Conservation (phyloP, 2,329 filamentous ascomycete species). For the Penicillium sp. region DNA sequence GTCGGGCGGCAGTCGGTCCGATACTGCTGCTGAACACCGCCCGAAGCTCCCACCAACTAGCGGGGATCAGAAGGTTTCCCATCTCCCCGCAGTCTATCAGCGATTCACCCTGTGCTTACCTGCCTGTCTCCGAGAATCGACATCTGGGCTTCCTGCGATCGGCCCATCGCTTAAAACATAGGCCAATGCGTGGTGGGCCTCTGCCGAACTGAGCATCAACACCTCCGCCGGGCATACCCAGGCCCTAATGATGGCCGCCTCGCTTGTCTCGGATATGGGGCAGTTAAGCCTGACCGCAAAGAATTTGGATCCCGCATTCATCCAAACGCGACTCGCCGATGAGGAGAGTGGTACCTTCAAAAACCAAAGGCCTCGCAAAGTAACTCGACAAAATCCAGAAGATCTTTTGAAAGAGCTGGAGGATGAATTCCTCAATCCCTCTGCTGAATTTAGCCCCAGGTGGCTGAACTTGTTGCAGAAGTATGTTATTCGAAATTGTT, state of each 20-base stretch:
- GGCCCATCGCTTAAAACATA: background rate
- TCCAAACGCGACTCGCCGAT: conserved; percentile 32
- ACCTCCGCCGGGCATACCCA: background rate
- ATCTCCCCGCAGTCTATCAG: background rate
- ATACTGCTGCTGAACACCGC: conserved; percentile 27
- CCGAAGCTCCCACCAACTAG: conserved; percentile 7
- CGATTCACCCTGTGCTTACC: background rate
- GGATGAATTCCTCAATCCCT: conserved; percentile 72
- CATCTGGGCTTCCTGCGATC: no score
- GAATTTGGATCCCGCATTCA: conserved; percentile 21
- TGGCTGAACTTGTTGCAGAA: conserved; percentile 91
- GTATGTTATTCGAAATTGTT: conserved; percentile 37
- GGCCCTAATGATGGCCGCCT: conserved; percentile 24
- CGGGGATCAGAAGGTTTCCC: background rate
- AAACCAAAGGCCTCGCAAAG: conserved; percentile 44
- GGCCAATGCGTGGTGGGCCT: conserved; percentile 12
- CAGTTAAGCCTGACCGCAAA: conserved; percentile 29
- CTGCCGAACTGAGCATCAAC: conserved; percentile 5
- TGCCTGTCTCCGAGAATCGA: no score
- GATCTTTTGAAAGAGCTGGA: conserved; percentile 70
- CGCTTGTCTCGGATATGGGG: conserved; percentile 28
- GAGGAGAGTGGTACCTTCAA: conserved; percentile 31
- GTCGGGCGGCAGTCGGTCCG: no score
- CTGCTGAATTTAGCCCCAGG: conserved; percentile 71
- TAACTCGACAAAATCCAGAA: conserved; percentile 50